Base-by-base conservation (phyloP, 2,329 filamentous ascomycete species). In the Curvularia sp. region DNA sequence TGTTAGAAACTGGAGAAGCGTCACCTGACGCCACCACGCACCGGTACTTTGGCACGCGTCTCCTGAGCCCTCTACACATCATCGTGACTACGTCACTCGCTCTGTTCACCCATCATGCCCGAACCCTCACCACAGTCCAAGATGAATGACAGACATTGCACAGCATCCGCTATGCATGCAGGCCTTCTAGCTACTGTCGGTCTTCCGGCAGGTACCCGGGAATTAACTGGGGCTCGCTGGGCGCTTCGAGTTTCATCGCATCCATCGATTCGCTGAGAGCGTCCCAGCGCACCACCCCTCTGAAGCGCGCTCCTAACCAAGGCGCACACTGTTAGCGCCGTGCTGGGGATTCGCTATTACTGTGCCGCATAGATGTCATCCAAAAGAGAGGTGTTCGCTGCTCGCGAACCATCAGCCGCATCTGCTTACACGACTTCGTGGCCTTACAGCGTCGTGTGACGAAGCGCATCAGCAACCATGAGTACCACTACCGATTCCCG, bases 301-400 rank as follows among this genome's bases (percentile, higher is more conserved):
- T 59, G 54, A 71, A 66, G 64, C 69, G 69, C 69, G 61, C 67
- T 60, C 59, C 57, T 60, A 53, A 46, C 19, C 9, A 52, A 53
- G 51, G 41, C 41, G 21, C 15, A 25, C 45, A 48, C 55, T 60
- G 39, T 52, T 60, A 63, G 53, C 57, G 30, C 47, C 46, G 15
- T 49, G 43, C 51, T 61, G 45, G 56, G 62, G 60, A 69, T 65
- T 68, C 32, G 60, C 61, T 66, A 34, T 57, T 43, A 59, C 70
- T 71, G 65, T 53, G 70, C 70, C 70, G 48, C 61, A 71, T 59
- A 47, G 13, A 36, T 45, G 45, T 36, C 43, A 49, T 59, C 57
- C 63, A 68, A 72, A 73, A 73, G 64, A 54, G 49, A 39, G 60
- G 45, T 41, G 64, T 66, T 67, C 65, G 64, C 70, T 65, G 64